Conservation (phyloP, 257 asterid species). For the Salvia rosmarinus region DNA sequence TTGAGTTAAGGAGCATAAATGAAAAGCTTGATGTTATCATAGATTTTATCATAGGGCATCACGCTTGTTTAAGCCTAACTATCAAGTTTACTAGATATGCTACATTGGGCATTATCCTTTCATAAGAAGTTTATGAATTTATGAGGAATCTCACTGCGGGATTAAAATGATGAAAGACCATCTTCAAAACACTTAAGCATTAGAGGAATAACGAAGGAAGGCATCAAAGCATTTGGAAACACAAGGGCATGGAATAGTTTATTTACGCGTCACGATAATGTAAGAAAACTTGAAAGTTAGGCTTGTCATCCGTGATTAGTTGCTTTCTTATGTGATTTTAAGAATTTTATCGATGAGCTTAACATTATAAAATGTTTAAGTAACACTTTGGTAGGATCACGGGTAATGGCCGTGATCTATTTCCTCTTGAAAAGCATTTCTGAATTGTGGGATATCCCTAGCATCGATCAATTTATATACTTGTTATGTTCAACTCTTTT, state of each 20-base stretch:
- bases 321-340: neutral
- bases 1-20: too few relatives aligned
- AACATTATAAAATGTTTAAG: neutral
- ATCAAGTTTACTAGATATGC: conserved; percentile 3
- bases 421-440: neutral
- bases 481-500: neutral
- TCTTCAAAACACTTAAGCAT: conserved; percentile 71
- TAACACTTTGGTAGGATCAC: neutral
- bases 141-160: conserved; percentile 43
- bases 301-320: conserved; percentile 18
- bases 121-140: conserved; percentile 17
- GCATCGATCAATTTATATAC: neutral
- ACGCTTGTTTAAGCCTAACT: too few relatives aligned
- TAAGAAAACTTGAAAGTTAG: conserved; percentile 35
- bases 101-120: conserved; percentile 10
- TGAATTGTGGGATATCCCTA: conserved; percentile 7
- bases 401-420: neutral
- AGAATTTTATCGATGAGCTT: conserved; percentile 4
- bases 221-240: conserved; percentile 81
- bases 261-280: conserved; percentile 91
- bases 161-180: conserved; percentile 39
- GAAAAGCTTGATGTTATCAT: too few relatives aligned
- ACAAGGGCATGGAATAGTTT: conserved; percentile 86
- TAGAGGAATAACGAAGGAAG: conserved; percentile 72
- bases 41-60: too few relatives aligned